phyloP scores from a whole-genome alignment of 2,329 filamentous ascomycete species.

The Trichoderma brevicompactum region DNA sequence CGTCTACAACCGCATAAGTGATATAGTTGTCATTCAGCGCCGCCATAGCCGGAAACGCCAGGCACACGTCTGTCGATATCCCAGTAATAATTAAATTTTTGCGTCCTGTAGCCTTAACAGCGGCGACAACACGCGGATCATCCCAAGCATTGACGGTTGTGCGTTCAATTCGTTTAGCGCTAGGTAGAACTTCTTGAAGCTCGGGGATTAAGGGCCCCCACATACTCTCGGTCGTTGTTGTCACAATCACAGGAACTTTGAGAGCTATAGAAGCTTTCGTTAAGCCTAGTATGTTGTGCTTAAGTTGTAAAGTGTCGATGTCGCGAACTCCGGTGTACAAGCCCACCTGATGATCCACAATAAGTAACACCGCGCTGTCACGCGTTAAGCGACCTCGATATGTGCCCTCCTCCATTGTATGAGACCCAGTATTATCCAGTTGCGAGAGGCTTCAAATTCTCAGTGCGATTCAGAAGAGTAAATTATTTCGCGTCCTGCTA shows the following conservation, averaged over 20 bases:
- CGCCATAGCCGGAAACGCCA: not conserved
- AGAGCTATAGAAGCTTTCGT: not conserved
- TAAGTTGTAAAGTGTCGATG: not conserved
- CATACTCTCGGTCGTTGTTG: constrained; percentile 1
- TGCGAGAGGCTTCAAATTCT: no score
- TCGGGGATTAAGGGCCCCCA: not conserved
- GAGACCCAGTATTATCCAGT: no score
- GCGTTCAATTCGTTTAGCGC: constrained; percentile 8
- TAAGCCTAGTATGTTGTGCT: constrained; percentile 9
- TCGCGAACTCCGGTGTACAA: constrained; percentile 3
- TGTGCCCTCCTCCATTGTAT: not conserved
- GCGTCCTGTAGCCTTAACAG: not conserved
- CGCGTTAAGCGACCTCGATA: constrained; percentile 7
- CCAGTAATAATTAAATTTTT: not conserved
- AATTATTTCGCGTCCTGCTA: no score
- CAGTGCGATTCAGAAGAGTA: no score
- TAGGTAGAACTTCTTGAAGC: not conserved
- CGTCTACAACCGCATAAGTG: not conserved
- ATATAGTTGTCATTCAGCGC: not conserved
- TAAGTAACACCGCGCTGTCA: constrained; percentile 5
- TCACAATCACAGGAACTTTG: not conserved
- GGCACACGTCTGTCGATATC: not conserved
- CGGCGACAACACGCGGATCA: not conserved
- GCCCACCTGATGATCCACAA: constrained; percentile 3
- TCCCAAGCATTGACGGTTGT: constrained; percentile 15